A percentile compares a stretch with the other conserved stretches of the same genome.
phyloP scores from a whole-genome alignment of 345 rosid species.

The Salix dunnii region DNA sequence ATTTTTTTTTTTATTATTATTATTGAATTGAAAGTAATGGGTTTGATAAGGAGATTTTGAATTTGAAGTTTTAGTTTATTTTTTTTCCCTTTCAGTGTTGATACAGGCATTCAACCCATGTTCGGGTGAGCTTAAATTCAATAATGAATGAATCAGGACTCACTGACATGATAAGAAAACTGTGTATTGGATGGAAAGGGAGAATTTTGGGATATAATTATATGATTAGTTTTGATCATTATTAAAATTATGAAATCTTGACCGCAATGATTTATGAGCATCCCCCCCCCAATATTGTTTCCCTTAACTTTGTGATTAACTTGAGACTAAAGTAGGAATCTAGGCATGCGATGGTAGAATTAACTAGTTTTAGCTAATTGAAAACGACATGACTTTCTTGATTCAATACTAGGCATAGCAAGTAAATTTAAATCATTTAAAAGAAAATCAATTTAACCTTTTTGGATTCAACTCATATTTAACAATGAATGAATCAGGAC shows the following conservation, averaged over 20 bases:
- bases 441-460: too few species aligned
- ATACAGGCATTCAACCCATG: background rate
- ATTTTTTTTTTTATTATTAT: too few species aligned
- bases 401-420: background rate
- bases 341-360: background rate
- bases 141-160: background rate
- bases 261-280: background rate
- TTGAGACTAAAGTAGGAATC: background rate
- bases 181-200: background rate
- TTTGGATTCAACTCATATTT: background rate
- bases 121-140: background rate
- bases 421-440: too few species aligned
- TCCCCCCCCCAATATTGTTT: too few species aligned
- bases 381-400: background rate
- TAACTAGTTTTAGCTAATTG: background rate
- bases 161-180: background rate
- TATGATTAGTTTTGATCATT: background rate
- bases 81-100: background rate
- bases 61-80: too few species aligned
- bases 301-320: too few species aligned
- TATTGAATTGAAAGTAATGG: too few species aligned
- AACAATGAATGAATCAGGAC: conserved; percentile 44
- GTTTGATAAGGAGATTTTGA: too few species aligned
- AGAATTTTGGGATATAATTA: background rate
- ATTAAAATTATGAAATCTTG: background rate